These are phyloP conservation scores for Lasiodiplodia sp. DNA, from an alignment of 2,329 filamentous ascomycete genomes.

Conservation along the genomic window DNA sequence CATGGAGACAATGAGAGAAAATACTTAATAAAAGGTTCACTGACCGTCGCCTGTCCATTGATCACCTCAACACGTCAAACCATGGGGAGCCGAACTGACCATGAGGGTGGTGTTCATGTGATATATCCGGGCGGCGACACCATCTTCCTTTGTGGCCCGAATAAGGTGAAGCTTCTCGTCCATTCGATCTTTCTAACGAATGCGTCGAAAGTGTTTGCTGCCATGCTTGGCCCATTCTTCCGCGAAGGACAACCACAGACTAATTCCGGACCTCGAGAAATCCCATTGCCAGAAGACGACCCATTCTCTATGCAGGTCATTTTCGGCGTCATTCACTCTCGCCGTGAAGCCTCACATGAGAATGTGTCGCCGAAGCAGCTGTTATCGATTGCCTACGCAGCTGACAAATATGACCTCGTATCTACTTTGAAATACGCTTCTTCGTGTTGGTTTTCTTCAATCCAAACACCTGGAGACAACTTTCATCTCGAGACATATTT, in stretches of 20 bases:
- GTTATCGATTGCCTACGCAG: not conserved
- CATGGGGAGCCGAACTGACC: too few relatives aligned
- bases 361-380: not conserved
- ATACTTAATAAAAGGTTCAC: too few relatives aligned
- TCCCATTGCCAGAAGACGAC: not conserved
- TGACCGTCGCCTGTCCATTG: too few relatives aligned
- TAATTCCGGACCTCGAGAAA: not conserved
- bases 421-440: not conserved
- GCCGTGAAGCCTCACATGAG: not conserved
- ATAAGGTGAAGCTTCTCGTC: not conserved
- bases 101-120: conserved; percentile 33
- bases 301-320: not conserved
- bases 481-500: not conserved
- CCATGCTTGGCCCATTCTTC: not conserved
- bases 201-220: not conserved
- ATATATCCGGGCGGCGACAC: conserved; percentile 29
- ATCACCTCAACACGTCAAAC: too few relatives aligned
- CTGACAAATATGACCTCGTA: not conserved
- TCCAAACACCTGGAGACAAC: not conserved
- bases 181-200: not conserved
- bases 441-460: not conserved
- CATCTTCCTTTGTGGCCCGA: not conserved
- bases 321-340: not conserved
- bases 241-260: not conserved
- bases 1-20: too few relatives aligned